Conservation (phyloP, 306 rosid genomes). For the Myrica gale region DNA sequence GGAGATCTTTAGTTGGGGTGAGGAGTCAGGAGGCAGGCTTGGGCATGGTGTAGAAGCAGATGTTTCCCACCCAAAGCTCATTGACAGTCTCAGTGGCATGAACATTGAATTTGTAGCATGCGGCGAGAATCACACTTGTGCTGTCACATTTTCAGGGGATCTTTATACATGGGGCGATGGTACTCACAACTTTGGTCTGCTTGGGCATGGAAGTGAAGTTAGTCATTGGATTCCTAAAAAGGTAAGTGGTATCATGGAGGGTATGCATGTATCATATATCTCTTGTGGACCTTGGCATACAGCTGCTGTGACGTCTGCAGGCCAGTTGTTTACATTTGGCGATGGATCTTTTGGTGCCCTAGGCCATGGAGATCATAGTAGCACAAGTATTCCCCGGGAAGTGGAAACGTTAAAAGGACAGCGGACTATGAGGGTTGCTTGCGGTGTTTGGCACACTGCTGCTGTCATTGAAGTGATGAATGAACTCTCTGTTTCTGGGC, state of each 20-base stretch:
- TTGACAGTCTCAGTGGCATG: constrained; percentile 64
- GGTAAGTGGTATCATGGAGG: constrained; percentile 70
- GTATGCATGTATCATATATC: constrained; percentile 64
- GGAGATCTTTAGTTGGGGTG: constrained; percentile 95
- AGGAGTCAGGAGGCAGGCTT: constrained; percentile 95
- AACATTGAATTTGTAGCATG: constrained; percentile 83
- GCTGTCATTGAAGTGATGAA: constrained; percentile 62
- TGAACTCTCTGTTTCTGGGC: constrained; percentile 46
- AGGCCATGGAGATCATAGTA: constrained; percentile 80
- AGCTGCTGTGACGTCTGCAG: constrained; percentile 79
- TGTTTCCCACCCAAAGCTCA: constrained; percentile 75
- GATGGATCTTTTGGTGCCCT: constrained; percentile 97
- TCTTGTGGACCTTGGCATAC: constrained; percentile 99
- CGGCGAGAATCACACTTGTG: constrained; percentile 93
- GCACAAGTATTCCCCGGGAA: constrained; percentile 68
- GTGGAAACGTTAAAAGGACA: constrained; percentile 72
- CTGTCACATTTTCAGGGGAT: constrained; percentile 86
- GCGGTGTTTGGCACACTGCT: constrained; percentile 99
- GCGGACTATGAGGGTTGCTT: constrained; percentile 73
- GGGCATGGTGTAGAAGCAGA: constrained; percentile 86
- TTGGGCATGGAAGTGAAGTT: constrained; percentile 83
- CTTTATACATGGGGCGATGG: constrained; percentile 98
- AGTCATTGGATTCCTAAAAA: constrained; percentile 91
- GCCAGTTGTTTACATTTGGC: constrained; percentile 92
- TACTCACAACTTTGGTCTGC: constrained; percentile 59